Base-by-base conservation (phyloP, 495 filamentous ascomycete species). In the Lichina pygmaea region DNA sequence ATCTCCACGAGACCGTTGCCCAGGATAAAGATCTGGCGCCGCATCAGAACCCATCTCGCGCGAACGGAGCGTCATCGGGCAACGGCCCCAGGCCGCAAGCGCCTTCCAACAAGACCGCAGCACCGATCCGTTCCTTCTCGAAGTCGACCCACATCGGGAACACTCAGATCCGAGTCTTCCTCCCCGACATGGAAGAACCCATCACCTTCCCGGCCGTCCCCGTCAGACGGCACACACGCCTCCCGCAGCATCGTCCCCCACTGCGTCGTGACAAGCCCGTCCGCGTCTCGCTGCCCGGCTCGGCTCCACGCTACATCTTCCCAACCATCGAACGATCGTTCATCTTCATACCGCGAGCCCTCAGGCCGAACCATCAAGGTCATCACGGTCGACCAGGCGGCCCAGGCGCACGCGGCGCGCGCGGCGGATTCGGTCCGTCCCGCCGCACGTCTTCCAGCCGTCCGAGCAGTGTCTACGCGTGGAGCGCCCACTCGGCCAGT, bases 231-330 rank as follows among this genome's bases (percentile, higher is more conserved):
- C 83, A 99, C 57, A 93, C 84, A 30, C 84, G 84, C 48, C 71
- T 99, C 33, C 89, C 89, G 48, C 81, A 93, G 53, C 89, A 95
- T 59, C 76, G 89, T 8, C 91, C 89, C 44, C 89, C 89, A 33
- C 68, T 99, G 34, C 79, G 89, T 43, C 80, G 89, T 41, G 89
- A 99, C 58, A 99, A 95, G 54, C 91, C 91, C 10, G 89, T 95
- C 31, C 77, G 89, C 41, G 81, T 99, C 46, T 93, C 85, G 30
- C 66, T 99, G 40, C 89, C 89, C 7, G 71, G 77, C 16, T 67
- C 75, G 45, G 57, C 70, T 13, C 71, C 83, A 16, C 72, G 80
- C 41, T 94, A 93, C 57, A 86, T 94, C 39, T 93, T 86, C 58
- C 89, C 89, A 7, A 73, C 81, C 9, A 67, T 67, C 43, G 84